Evolutionary conservation across 106 monocot species (phyloP), one percentile per base, ranked within the genome.

Genomic region (Iris macrosiphon): DNA sequence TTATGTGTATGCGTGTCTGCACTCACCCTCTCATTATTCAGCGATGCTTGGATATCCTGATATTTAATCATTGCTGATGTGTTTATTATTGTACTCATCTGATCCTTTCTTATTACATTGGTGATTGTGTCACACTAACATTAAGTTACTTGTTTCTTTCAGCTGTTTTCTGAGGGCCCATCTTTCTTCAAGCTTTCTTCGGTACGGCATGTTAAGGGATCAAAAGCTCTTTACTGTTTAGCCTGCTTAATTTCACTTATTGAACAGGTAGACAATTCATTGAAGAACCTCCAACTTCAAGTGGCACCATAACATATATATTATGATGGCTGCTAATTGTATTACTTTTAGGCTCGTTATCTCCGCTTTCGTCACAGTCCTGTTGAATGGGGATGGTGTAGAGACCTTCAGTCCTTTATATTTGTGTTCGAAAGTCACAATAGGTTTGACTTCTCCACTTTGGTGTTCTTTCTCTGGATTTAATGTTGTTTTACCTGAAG

Each of bases 301-400:
- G 4, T 47, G 20, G 20, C 1, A 12, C 47, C 47, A 19, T 58
- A 41, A 25, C 41, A 0, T 65, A 17, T 54, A 29, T 63, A 39
- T 38, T 23, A 28, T 14, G 37, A 29, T 57, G 6, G 15, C 61
- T 24, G 19, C 43, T 49, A 13, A n/a, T 52, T 50, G 30, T 44
- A 17, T 62, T 2, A 45, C 31, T 23, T 67, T 15, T 49, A 96
- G 95, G 53, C 64, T 54, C 79, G 77, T 11, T 90, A 96, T 73
- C 72, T 96, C 21, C 64, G 58, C 19, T 83, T 86, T 18, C 85
- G 76, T 27, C 55, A 70, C 7, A 75, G 24, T 66, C 71, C 85
- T 41, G 78, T 89, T 50, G 95, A 89, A 62, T 95, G 95, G 95
- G 95, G 95, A 62, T 95, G 95, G 95, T 95, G 89, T 57, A 82